phyloP scores from a whole-genome alignment of 768 basidiomycete genomes.

The Lepiota brunneoincarnata region DNA sequence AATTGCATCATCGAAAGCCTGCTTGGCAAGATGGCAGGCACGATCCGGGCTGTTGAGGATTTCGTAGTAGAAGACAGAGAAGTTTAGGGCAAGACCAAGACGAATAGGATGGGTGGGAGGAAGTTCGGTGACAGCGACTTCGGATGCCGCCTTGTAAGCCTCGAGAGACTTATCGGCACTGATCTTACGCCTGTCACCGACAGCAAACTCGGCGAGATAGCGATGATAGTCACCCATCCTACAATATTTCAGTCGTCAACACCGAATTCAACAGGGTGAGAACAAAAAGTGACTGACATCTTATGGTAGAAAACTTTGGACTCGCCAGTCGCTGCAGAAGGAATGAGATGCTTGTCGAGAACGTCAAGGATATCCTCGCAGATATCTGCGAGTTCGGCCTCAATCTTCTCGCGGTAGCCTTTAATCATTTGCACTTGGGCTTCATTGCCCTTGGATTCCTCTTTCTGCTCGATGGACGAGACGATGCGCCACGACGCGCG shows the following conservation, averaged over 20 bases:
- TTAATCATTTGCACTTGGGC: slow-evolving; percentile 97
- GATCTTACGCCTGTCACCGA: slow-evolving; percentile 95
- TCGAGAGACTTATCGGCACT: slow-evolving; percentile 97
- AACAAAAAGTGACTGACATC: slow-evolving; percentile 57
- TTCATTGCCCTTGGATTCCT: slow-evolving; percentile 98
- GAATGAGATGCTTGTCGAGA: slow-evolving; percentile 96
- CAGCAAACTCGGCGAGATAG: slow-evolving; percentile 98
- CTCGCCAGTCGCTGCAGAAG: slow-evolving; percentile 94
- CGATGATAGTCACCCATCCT: slow-evolving; percentile 99
- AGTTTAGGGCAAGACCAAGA: slow-evolving; percentile 97
- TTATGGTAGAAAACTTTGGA: slow-evolving; percentile 99
- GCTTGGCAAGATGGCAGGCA: slow-evolving; percentile 98
- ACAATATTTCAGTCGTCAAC: slow-evolving; percentile 18
- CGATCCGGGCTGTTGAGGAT: slow-evolving; percentile 98
- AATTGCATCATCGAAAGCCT: slow-evolving; percentile 98
- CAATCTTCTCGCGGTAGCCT: slow-evolving; percentile 96
- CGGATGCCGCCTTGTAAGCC: slow-evolving; percentile 96
- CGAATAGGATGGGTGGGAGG: slow-evolving; percentile 97
- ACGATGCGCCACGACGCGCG: slow-evolving; percentile 98
- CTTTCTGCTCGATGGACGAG: slow-evolving; percentile 98
- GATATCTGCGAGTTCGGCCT: slow-evolving; percentile 94
- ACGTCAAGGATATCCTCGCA: slow-evolving; percentile 98
- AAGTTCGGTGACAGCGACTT: slow-evolving; percentile 94
- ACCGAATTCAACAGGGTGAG: background rate
- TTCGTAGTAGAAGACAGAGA: slow-evolving; percentile 99